Conservation (phyloP, 805 yeast species). For the Dipodascus geniculatus region DNA sequence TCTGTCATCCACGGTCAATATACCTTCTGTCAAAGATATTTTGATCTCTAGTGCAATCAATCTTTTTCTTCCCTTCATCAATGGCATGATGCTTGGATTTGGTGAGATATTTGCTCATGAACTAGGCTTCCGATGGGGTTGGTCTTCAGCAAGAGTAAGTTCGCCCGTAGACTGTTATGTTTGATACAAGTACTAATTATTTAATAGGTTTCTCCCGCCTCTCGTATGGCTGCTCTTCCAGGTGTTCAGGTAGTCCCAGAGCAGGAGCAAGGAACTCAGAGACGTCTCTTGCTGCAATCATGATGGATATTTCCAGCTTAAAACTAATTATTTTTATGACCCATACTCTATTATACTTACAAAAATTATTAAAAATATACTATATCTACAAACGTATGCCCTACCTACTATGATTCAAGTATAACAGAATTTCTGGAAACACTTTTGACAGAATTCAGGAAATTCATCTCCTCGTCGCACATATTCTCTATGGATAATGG, state of each 20-base stretch:
- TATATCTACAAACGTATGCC: background rate
- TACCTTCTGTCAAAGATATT: background rate
- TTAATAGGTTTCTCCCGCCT: background rate
- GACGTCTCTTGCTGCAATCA: constrained; percentile 7
- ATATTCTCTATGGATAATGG: constrained; percentile 66
- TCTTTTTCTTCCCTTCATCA: constrained; percentile 72
- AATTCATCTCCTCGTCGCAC: constrained; percentile 53
- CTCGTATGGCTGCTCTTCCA: background rate
- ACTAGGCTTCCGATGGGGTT: constrained; percentile 66
- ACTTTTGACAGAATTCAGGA: constrained; percentile 56
- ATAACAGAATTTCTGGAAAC: constrained; percentile 57
- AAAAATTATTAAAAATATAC: no score
- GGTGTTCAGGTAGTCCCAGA: constrained; percentile 6
- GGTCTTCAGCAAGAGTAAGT: constrained; percentile 56
- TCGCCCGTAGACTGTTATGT: background rate
- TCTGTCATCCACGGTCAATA: constrained; percentile 1
- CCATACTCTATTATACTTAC: no score
- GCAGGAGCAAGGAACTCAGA: background rate
- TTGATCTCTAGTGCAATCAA: constrained; percentile 39
- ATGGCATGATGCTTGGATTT: constrained; percentile 91
- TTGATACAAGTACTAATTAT: background rate
- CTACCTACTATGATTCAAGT: background rate
- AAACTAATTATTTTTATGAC: background rate
- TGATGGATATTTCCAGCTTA: background rate
- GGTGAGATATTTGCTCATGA: constrained; percentile 95